Evolutionary conservation across 345 rosid genomes (phyloP), one percentile per base, ranked within the genome.

Genomic region (Brassica rapa): DNA sequence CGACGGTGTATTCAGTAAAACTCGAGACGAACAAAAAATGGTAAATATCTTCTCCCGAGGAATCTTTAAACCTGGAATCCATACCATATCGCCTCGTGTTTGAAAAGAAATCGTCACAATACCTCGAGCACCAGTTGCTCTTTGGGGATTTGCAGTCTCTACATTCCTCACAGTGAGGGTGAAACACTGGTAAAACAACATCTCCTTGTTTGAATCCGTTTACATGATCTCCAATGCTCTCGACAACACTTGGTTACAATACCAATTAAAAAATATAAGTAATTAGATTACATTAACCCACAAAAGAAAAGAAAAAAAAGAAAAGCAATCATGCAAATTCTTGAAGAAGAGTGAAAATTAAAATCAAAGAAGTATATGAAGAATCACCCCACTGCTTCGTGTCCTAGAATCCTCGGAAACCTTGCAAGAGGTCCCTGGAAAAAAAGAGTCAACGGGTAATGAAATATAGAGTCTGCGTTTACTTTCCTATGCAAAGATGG

Each of bases 351-450:
- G 21, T 19, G 21, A 19, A 19, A 19, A 19, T 19, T 19, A 19
- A 19, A 19, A 19, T 19, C 21, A 19, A 19, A 19, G 21, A 19
- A 37, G 41, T 11, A 25, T 9, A 29, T n/a, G 23, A 72, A 66
- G 21, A 49, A 27, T 70, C 81, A 90, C 96, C 95, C 93, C 62
- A 80, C 86, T 1, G 97, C 94, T 83, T 93, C 92, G 30, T 93
- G 97, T 19, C 94, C 97, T 3, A 93, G 53, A 49, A 93, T 87
- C 79, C 85, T 86, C 1, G 94, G 96, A 75, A 85, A 87, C 24
- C 39, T 9, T 8, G 85, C 73, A 35, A 57, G 0, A 0, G 95
- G 90, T 41, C 81, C 87, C 95, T 87, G 69, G 1, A 84, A 35
- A 85, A 32, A 21, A 57, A 57, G 8, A 65, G 39, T 0, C 68